Percentiles rank a stretch among this genome's conserved stretches.
phyloP scores from a whole-genome alignment of 495 filamentous ascomycete genomes.

The Trichoderma virens region DNA sequence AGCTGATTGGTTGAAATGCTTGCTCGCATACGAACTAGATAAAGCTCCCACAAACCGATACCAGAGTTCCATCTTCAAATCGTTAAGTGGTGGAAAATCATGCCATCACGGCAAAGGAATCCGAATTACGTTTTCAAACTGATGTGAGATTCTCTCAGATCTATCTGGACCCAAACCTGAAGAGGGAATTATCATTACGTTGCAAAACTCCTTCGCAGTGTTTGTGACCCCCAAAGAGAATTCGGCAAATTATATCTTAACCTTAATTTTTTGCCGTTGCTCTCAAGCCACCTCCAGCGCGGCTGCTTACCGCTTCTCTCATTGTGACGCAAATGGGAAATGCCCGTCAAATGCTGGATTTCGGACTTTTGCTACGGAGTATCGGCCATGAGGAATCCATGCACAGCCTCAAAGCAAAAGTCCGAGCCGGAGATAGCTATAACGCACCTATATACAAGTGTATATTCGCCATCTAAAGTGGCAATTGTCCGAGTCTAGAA shows the following conservation, averaged over 20 bases:
- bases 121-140: too few relatives aligned
- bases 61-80: not conserved
- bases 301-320: constrained; percentile 4
- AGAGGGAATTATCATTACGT: not conserved
- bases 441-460: not conserved
- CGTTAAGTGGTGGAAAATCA: too few relatives aligned
- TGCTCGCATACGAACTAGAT: not conserved
- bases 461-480: not conserved
- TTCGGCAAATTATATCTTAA: too few relatives aligned
- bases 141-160: not conserved
- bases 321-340: not conserved
- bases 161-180: not conserved
- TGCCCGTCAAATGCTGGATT: too few relatives aligned
- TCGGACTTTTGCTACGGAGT: not conserved
- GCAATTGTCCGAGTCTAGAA: not conserved
- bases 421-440: not conserved
- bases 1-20: not conserved
- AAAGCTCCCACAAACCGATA: not conserved
- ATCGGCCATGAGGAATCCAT: too few relatives aligned
- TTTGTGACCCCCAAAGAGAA: too few relatives aligned
- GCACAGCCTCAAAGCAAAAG: not conserved
- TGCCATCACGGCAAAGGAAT: too few relatives aligned
- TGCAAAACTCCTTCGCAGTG: too few relatives aligned
- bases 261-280: not conserved
- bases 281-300: not conserved